phyloP scores from a whole-genome alignment of 257 asterid species.

The Nicotiana benthamiana region DNA sequence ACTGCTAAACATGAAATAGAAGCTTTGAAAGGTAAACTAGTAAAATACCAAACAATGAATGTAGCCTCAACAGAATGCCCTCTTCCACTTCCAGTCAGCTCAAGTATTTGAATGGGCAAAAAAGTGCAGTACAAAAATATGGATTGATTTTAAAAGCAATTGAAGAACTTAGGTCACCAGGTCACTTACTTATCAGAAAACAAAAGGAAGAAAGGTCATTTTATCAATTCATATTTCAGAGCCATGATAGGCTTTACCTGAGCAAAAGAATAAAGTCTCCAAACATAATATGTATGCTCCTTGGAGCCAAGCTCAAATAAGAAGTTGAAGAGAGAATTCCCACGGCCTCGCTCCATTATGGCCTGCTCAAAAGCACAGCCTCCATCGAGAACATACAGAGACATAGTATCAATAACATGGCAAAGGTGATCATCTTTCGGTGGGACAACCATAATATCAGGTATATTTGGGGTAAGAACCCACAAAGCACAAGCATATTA shows the following conservation, averaged over 20 bases:
- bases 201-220: background rate
- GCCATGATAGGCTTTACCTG: conserved; percentile 42
- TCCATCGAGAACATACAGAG: conserved; percentile 91
- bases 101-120: background rate
- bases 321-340: conserved; percentile 68
- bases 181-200: background rate
- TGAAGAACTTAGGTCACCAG: background rate
- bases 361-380: conserved; percentile 99
- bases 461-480: conserved; percentile 94
- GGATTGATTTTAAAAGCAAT: background rate
- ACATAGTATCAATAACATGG: conserved; percentile 87
- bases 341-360: conserved; percentile 94
- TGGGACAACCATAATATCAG: conserved; percentile 67
- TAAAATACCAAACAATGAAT: too few relatives aligned
- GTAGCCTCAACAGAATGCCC: background rate
- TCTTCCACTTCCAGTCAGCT: background rate
- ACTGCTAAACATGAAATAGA: background rate
- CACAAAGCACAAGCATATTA: conserved; percentile 2
- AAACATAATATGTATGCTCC: conserved; percentile 93
- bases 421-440: conserved; percentile 81
- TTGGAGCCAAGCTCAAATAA: conserved; percentile 93
- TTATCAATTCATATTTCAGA: background rate
- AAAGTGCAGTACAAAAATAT: background rate
- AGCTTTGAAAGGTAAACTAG: background rate
- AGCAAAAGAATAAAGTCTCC: conserved; percentile 98